These are phyloP conservation scores for Prunus yedoensis DNA, from an alignment of 331 rosid species.

Conservation along the genomic window DNA sequence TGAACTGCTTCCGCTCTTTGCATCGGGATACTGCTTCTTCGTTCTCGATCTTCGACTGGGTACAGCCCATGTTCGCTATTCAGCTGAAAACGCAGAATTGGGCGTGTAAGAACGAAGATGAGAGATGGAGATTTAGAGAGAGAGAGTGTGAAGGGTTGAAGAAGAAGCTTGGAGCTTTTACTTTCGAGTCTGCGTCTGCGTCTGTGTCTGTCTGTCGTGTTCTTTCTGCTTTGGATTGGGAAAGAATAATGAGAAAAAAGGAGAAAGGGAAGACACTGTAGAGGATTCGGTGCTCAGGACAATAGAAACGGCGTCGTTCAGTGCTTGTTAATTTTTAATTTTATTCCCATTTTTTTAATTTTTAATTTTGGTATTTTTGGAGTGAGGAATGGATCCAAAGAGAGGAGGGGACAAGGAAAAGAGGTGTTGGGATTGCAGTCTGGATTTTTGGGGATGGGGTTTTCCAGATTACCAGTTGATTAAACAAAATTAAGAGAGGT, in stretches of 20 bases:
- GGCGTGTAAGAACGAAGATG: not conserved
- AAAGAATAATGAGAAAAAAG: not conserved
- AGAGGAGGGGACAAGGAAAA: not conserved
- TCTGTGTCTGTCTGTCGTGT: not conserved
- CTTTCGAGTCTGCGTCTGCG: not conserved
- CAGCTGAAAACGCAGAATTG: not conserved
- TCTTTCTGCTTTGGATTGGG: not conserved
- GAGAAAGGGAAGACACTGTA: too few relatives aligned
- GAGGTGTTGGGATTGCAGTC: not conserved
- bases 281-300: not conserved
- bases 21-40: constrained; percentile 90
- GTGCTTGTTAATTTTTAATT: too few relatives aligned
- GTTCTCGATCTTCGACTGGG: constrained; percentile 95
- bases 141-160: not conserved
- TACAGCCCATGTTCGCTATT: constrained; percentile 62
- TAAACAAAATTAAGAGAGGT: too few relatives aligned
- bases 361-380: too few relatives aligned
- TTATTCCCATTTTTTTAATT: too few relatives aligned
- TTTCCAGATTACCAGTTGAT: not conserved
- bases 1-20: constrained; percentile 71
- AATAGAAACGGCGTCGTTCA: not conserved
- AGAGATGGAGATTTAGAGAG: constrained; percentile 2
- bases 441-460: not conserved
- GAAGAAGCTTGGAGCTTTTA: not conserved
- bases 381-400: not conserved